Base-by-base conservation (phyloP, 495 filamentous ascomycete species). In the Talaromyces adpressus region DNA sequence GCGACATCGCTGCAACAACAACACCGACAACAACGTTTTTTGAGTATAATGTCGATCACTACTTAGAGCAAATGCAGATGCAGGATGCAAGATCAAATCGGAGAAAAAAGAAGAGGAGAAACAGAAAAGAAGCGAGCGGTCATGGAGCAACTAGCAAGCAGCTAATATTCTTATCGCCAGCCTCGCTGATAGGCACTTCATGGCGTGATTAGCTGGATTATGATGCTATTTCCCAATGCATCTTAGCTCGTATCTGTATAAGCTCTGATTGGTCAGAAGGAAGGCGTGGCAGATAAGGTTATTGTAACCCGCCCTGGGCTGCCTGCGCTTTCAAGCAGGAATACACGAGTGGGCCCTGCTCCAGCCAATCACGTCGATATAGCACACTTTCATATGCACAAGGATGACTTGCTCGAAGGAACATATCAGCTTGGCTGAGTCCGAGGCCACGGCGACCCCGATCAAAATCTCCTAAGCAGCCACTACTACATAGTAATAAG, bases 131-230 rank as follows among this genome's bases (percentile, higher is more conserved):
- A 11, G 12, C 30, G 7, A 27, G 22, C 22, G 16, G 11, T 27
- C 49, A 53, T 53, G n/a, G 20, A 7, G 14, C 47, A 14, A 53
- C 49, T 53, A 23, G 18, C 18, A 9, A 25, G 49, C 49, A 22
- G 27, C 27, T 27, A 27, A 22, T 23, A 14, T 53, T 53, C 49
- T 25, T 22, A 22, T 25, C 23, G 49, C 49, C 49, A 53, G n/a
- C 49, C 49, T 8, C 49, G 49, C 49, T 41, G 12, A 41, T 41
- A 41, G 36, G 29, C 29, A 30, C 29, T 56, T 56, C 25, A 56
- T 56, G 52, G 52, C 52, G 52, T 56, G 52, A 56, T 56, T 56
- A 56, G 20, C 52, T 56, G 20, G 52, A 27, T 27, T 56, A 56
- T 27, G 52, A 56, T 56, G 52, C 52, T 56, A 56, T 56, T 56